Evolutionary conservation across 371 early-diverging fungal species (phyloP).

Genomic region (Pancytospora epiphaga): DNA sequence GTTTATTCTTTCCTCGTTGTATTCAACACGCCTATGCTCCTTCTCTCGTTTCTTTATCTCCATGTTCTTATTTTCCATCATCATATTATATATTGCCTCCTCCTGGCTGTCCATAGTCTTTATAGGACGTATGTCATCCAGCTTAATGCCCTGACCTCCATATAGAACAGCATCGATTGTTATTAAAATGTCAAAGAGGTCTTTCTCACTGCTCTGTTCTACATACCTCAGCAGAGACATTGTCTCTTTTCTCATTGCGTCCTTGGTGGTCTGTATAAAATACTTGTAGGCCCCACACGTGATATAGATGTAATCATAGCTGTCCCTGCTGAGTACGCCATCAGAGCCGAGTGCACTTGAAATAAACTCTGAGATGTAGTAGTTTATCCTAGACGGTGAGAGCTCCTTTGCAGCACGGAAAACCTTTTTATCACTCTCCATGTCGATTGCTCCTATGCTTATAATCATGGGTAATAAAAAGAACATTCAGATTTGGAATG

Average conservation of each 20-base stretch:
- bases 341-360: neutral
- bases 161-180: slow-evolving; percentile 36
- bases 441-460: slow-evolving; percentile 32
- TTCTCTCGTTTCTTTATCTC: slow-evolving; percentile 41
- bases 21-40: slow-evolving; percentile 16
- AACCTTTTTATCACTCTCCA: slow-evolving; percentile 7
- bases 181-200: slow-evolving; percentile 35
- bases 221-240: slow-evolving; percentile 18
- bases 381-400: slow-evolving; percentile 26
- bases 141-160: slow-evolving; percentile 1
- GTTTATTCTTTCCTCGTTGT: slow-evolving; percentile 21
- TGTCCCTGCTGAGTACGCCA: slow-evolving; percentile 26
- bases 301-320: slow-evolving; percentile 34
- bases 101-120: slow-evolving; percentile 55
- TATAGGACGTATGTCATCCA: slow-evolving; percentile 22
- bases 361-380: slow-evolving; percentile 35
- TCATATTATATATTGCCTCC: slow-evolving; percentile 53
- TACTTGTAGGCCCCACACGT: neutral
- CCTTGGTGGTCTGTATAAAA: slow-evolving; percentile 18
- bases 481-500: too few species aligned
- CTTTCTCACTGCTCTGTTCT: slow-evolving; percentile 8
- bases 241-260: slow-evolving; percentile 5
- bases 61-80: slow-evolving; percentile 46
- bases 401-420: slow-evolving; percentile 17
- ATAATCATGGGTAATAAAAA: slow-evolving; percentile 39